phyloP scores from a whole-genome alignment of 305 asterid genomes.

The Solanum hybrid region DNA sequence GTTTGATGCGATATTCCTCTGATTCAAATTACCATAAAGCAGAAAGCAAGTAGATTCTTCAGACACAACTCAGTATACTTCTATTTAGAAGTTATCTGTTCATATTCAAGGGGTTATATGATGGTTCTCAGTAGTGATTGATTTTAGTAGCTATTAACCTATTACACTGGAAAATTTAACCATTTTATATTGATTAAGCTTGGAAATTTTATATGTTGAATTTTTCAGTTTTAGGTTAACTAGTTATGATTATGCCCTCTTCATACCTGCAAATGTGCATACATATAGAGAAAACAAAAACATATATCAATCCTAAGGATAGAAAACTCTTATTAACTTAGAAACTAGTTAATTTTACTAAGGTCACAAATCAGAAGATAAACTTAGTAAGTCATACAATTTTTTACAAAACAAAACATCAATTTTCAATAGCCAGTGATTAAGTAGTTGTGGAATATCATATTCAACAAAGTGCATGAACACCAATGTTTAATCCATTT shows the following conservation, averaged over 20 bases:
- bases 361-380: background rate
- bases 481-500: too few species aligned
- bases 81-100: background rate
- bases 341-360: background rate
- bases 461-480: too few species aligned
- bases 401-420: too few species aligned
- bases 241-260: background rate
- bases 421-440: too few species aligned
- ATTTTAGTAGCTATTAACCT: background rate
- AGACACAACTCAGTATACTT: too few species aligned
- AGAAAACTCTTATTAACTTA: background rate
- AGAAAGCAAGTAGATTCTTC: too few species aligned
- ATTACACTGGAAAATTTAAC: background rate
- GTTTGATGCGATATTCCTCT: constrained; percentile 39
- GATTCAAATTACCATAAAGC: constrained; percentile 17
- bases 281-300: background rate
- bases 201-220: background rate
- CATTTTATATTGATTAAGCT: background rate
- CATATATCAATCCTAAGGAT: background rate
- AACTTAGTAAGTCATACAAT: background rate
- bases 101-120: background rate
- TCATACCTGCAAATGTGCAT: background rate
- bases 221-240: background rate
- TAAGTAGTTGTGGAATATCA: too few species aligned
- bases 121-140: background rate